Evolutionary conservation across 1,139 yeast species (phyloP), one percentile per base, ranked within the genome.

Genomic region (Eremothecium gossypii): DNA sequence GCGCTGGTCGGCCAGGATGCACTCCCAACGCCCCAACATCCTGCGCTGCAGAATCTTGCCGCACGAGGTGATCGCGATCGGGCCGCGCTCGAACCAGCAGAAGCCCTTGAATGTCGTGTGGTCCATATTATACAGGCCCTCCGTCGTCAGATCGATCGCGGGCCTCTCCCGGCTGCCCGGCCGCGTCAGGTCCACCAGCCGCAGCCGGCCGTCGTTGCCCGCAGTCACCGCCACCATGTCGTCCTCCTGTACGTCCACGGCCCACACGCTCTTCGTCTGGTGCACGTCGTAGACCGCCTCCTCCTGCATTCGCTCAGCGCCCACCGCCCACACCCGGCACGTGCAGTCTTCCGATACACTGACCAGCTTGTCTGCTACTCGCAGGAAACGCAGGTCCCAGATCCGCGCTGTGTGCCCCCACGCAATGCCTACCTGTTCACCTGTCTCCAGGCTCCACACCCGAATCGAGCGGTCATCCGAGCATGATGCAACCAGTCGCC

Each of bases 321-420:
- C 37, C 12, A 65, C 53, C 31, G 65, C 62, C 98, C 98, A 91
- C 0, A 81, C 57, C 49, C 96, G 72, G n/a, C 85, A 75, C 0
- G 95, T 81, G 53, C 93, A 77, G 61, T 91, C 98, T 60, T 91
- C 98, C 8, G 96, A 87, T 10, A 79, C 77, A 63, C 94, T 82
- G 26, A 75, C 66, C 1, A 81, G 57, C 9, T 61, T 55, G 1
- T 54, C 49, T 33, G 64, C 58, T 7, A 60, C 49, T n/a, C 63
- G 61, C 47, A 69, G 73, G 59, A 87, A 86, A 36, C 70, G 70
- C 41, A 91, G 68, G 35, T 74, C 75, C 98, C 98, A 91, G 35
- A 91, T 87, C 57, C 98, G 73, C 0, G 97, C 89, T 3, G 84
- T 82, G 59, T 91, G 98, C 11, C 97, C 97, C 96, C 97, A 91